A percentile compares a stretch with the other conserved stretches of the same genome.
These are phyloP conservation scores for Lathyrus oleraceus DNA, from an alignment of 306 rosid genomes.

Conservation along the genomic window DNA sequence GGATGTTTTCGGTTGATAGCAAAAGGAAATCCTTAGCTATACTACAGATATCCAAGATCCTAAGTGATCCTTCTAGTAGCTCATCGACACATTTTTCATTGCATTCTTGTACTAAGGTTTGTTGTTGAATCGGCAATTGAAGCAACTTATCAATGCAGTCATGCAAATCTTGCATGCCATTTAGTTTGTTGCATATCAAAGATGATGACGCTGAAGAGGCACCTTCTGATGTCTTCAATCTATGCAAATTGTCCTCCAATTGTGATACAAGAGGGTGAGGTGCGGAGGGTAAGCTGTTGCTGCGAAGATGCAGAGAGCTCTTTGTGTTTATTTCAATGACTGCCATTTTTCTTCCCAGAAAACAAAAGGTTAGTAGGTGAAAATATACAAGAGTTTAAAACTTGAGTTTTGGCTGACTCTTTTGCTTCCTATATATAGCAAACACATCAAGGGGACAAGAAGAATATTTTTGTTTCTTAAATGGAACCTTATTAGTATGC, in stretches of 20 bases:
- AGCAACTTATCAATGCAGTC: constrained; percentile 38
- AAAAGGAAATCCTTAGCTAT: constrained; percentile 28
- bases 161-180: constrained; percentile 40
- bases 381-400: neutral
- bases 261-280: constrained; percentile 42
- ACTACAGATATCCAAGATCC: constrained; percentile 35
- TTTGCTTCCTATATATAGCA: constrained; percentile 38
- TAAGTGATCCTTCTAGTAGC: constrained; percentile 36
- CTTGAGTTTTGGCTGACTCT: constrained; percentile 19
- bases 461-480: constrained; percentile 22
- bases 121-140: constrained; percentile 36
- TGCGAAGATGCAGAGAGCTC: constrained; percentile 36
- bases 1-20: constrained; percentile 38
- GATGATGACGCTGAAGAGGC: constrained; percentile 12
- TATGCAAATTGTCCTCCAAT: constrained; percentile 36
- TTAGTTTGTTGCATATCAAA: constrained; percentile 23
- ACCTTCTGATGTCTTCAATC: constrained; percentile 39
- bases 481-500: constrained; percentile 24
- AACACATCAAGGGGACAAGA: constrained; percentile 29
- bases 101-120: constrained; percentile 33
- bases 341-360: constrained; percentile 34
- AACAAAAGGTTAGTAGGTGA: constrained; percentile 5
- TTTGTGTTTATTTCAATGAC: constrained; percentile 28
- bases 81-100: constrained; percentile 19
- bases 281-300: constrained; percentile 41